Percentiles rank a stretch among this genome's conserved stretches.
Conservation (phyloP, 306 rosid species). For the Rubus idaeus region DNA sequence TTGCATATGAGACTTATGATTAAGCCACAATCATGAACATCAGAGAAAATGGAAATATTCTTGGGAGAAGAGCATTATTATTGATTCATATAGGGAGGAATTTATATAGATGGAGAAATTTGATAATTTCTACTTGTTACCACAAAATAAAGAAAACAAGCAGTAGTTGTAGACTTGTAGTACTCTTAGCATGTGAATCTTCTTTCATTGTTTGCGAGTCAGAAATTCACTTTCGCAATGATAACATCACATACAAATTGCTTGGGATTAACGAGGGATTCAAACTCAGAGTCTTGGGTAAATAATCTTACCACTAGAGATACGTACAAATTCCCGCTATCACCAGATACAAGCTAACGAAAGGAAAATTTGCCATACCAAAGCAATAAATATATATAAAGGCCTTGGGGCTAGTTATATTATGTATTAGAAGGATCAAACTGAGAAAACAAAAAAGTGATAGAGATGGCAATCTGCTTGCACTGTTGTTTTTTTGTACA, state of each 20-base stretch:
- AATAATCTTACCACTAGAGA: not conserved
- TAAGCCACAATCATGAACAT: not conserved
- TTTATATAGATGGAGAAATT: not conserved
- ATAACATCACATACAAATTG: not conserved
- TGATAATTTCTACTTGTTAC: conserved; percentile 1
- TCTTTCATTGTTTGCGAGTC: conserved; percentile 19
- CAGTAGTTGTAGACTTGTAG: not conserved
- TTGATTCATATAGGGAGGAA: not conserved
- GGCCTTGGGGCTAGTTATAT: conserved; percentile 3
- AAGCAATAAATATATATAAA: not conserved
- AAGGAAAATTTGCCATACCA: conserved; percentile 13
- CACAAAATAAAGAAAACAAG: conserved; percentile 19
- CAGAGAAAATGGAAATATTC: not conserved
- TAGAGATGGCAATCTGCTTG: not conserved
- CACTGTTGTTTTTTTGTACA: not conserved
- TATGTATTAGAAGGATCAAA: not conserved
- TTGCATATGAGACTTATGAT: not conserved
- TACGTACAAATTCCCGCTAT: not conserved
- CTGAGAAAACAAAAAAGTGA: conserved; percentile 16
- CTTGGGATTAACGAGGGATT: not conserved
- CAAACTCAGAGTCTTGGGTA: not conserved
- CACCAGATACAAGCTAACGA: not conserved
- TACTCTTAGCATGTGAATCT: conserved; percentile 17
- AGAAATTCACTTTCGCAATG: not conserved
- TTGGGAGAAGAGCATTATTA: too few species aligned